Conservation (phyloP, 2,329 filamentous ascomycete genomes). For the Tricladium varicosporioides region DNA sequence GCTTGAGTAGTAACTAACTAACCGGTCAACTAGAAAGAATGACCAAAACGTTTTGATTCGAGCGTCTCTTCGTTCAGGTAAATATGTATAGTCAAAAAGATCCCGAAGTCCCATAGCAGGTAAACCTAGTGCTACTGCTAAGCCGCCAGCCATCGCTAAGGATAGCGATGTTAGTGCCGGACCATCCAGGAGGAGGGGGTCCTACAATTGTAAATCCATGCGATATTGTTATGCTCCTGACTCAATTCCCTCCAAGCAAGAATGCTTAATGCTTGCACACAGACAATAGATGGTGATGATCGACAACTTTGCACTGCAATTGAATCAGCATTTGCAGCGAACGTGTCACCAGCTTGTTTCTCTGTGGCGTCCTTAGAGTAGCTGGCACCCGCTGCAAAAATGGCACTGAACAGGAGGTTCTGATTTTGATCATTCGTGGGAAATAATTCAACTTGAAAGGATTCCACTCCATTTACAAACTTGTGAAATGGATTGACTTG, state of each 20-base stretch:
- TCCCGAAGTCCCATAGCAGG: not conserved
- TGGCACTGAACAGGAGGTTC: not conserved
- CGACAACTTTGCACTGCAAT: slow-evolving; percentile 1
- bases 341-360: not conserved
- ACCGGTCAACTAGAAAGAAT: slow-evolving; percentile 6
- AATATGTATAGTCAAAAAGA: not conserved
- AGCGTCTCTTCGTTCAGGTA: not conserved
- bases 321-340: not conserved
- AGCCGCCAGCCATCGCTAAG: not conserved
- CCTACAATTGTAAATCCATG: slow-evolving; percentile 7
- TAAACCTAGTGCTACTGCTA: not conserved
- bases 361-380: not conserved
- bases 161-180: not conserved
- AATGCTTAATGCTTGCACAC: slow-evolving; percentile 3
- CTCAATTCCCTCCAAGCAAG: slow-evolving; percentile 4
- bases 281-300: not conserved
- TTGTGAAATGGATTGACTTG: not conserved
- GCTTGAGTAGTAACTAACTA: not conserved
- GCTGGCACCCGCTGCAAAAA: not conserved
- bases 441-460: not conserved
- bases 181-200: not conserved
- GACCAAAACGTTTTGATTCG: slow-evolving; percentile 6
- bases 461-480: not conserved
- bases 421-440: not conserved
- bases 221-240: slow-evolving; percentile 2